Percentiles rank a stretch among this genome's conserved stretches.
These are phyloP conservation scores for Pichia sp. DNA, from an alignment of 1,139 yeast genomes.

Conservation along the genomic window DNA sequence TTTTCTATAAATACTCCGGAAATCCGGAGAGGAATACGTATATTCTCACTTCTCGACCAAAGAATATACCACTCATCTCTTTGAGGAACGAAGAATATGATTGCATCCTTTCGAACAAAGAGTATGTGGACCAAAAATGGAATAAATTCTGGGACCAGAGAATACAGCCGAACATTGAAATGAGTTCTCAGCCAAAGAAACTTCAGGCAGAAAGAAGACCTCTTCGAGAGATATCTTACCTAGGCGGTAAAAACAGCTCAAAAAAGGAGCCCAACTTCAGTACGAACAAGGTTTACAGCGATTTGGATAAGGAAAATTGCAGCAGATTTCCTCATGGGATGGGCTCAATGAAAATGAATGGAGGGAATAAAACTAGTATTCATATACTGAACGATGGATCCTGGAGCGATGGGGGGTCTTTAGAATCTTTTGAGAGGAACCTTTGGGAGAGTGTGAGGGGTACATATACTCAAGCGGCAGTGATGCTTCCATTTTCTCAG, in stretches of 20 bases:
- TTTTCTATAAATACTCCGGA: constrained; percentile 27
- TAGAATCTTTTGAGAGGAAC: constrained; percentile 6
- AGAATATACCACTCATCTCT: constrained; percentile 34
- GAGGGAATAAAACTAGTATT: too few species aligned
- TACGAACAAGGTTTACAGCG: too few species aligned
- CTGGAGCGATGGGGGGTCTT: constrained; percentile 1
- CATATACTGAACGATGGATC: background rate
- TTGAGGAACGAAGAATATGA: constrained; percentile 20
- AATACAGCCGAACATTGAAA: too few species aligned
- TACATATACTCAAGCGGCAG: background rate
- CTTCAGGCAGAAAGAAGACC: background rate
- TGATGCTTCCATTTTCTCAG: background rate
- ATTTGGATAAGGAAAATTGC: too few species aligned
- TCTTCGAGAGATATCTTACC: too few species aligned
- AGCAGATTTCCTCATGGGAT: too few species aligned
- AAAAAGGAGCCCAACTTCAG: too few species aligned
- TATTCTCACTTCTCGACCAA: constrained; percentile 35
- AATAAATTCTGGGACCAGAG: constrained; percentile 3
- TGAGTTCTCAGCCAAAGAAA: background rate
- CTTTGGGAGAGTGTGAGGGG: constrained; percentile 2
- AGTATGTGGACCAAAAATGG: constrained; percentile 3
- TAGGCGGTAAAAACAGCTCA: too few species aligned
- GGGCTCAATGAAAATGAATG: too few species aligned
- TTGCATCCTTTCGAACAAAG: constrained; percentile 6
- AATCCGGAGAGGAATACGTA: constrained; percentile 30